Percentiles rank a stretch among this genome's conserved stretches.
phyloP scores from a whole-genome alignment of 2,329 filamentous ascomycete species.

The Exserohilum rostratum region DNA sequence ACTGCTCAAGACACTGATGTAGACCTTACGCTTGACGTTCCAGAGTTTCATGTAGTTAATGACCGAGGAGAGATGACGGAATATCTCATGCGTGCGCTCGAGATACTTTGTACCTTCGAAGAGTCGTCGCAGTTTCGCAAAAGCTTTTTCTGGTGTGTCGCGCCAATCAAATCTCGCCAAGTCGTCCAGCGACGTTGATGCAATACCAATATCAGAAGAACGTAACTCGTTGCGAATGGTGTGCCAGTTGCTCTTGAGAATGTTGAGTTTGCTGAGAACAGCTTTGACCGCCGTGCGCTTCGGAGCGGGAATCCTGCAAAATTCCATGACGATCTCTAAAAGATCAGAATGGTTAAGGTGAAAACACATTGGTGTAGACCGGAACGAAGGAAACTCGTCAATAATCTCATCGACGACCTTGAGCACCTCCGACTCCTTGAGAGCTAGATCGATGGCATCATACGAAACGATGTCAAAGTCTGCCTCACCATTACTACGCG shows the following conservation, averaged over 20 bases:
- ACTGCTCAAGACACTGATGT: constrained; percentile 82
- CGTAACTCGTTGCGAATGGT: constrained; percentile 83
- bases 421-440: constrained; percentile 92
- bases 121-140: constrained; percentile 64
- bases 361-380: constrained; percentile 78
- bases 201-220: constrained; percentile 78
- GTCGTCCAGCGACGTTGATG: constrained; percentile 89
- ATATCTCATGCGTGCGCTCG: constrained; percentile 60
- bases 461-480: constrained; percentile 96
- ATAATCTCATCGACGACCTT: constrained; percentile 95
- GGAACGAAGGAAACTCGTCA: constrained; percentile 76
- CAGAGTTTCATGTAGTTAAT: constrained; percentile 77
- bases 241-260: constrained; percentile 78
- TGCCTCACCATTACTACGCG: constrained; percentile 82
- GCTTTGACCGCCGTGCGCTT: constrained; percentile 78
- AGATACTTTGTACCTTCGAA: constrained; percentile 61
- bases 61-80: constrained; percentile 81
- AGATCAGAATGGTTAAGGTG: constrained; percentile 88
- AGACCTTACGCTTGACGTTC: constrained; percentile 76
- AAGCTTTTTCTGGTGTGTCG: constrained; percentile 74
- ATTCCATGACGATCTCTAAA: constrained; percentile 85
- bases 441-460: constrained; percentile 77
- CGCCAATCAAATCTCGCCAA: constrained; percentile 90
- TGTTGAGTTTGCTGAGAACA: constrained; percentile 83
- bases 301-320: constrained; percentile 75